phyloP scores from a whole-genome alignment of 805 yeast species.

The Cyberlindnera mycetangii region DNA sequence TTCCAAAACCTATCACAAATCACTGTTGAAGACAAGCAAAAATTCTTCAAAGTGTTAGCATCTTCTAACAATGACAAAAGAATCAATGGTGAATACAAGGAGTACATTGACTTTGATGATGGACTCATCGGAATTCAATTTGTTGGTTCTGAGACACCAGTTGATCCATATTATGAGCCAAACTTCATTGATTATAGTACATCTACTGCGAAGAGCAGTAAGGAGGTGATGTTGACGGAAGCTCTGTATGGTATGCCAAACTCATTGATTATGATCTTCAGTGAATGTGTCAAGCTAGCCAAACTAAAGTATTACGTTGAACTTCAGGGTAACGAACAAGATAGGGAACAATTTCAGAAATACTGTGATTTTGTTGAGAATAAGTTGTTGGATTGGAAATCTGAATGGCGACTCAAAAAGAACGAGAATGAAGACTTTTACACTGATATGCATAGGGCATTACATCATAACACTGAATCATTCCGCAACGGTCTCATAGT shows the following conservation, averaged over 20 bases:
- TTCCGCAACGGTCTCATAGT: conserved; percentile 71
- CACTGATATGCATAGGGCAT: conserved; percentile 52
- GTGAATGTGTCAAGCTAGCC: conserved; percentile 66
- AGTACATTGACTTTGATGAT: conserved; percentile 37
- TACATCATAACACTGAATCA: conserved; percentile 77
- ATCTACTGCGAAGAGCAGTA: conserved; percentile 35
- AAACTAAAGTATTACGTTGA: conserved; percentile 54
- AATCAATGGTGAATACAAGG: conserved; percentile 33
- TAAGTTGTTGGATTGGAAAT: conserved; percentile 59
- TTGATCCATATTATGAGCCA: conserved; percentile 27
- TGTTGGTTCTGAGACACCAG: conserved; percentile 11
- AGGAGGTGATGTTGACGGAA: conserved; percentile 65
- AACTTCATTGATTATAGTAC: conserved; percentile 37
- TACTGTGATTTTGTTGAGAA: conserved; percentile 39
- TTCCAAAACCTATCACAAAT: conserved; percentile 18
- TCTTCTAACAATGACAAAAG: conserved; percentile 24
- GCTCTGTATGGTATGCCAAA: conserved; percentile 84
- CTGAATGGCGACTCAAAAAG: conserved; percentile 69
- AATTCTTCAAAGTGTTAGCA: conserved; percentile 11
- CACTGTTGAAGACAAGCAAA: conserved; percentile 15
- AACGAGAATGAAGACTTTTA: conserved; percentile 30
- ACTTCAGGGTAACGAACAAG: conserved; percentile 7
- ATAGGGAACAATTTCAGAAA: conserved; percentile 18
- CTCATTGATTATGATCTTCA: conserved; percentile 67
- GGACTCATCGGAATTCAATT: conserved; percentile 47